A percentile compares a stretch with the other conserved stretches of the same genome.
phyloP scores from a whole-genome alignment of 2,329 filamentous ascomycete genomes.

The Mariannaea sp. region DNA sequence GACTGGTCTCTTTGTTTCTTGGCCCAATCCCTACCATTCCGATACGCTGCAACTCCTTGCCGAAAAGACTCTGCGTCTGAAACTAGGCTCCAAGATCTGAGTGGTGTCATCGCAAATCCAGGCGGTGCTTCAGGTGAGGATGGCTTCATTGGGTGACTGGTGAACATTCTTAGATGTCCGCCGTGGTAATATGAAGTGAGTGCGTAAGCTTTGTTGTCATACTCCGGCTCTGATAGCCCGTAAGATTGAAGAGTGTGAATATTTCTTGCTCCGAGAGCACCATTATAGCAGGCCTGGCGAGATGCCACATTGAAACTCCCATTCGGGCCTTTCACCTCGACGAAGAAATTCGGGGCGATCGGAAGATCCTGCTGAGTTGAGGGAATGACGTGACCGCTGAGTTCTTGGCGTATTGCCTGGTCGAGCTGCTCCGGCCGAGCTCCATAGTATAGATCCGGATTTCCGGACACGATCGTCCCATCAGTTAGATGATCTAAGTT shows the following conservation, averaged over 20 bases:
- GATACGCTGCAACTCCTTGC: constrained; percentile 44
- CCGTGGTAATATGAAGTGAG: constrained; percentile 45
- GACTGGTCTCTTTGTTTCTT: background rate
- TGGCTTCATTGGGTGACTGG: constrained; percentile 43
- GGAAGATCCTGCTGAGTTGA: constrained; percentile 32
- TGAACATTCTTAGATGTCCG: constrained; percentile 45
- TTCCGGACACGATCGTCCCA: constrained; percentile 1
- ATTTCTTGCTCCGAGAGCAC: constrained; percentile 43
- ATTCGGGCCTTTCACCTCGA: constrained; percentile 45
- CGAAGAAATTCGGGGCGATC: constrained; percentile 47
- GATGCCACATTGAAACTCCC: constrained; percentile 36
- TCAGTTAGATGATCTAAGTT: background rate
- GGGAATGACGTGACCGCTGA: constrained; percentile 40
- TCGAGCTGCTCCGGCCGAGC: constrained; percentile 34
- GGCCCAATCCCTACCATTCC: constrained; percentile 42
- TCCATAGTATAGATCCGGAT: constrained; percentile 42
- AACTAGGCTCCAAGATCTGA: constrained; percentile 38
- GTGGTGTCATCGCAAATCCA: constrained; percentile 48
- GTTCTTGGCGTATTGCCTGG: constrained; percentile 26
- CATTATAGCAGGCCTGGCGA: constrained; percentile 45
- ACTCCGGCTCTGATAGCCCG: constrained; percentile 35
- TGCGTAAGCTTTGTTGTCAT: constrained; percentile 47
- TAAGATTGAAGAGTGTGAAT: constrained; percentile 47
- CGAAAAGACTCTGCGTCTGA: constrained; percentile 37
- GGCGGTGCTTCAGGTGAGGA: constrained; percentile 37